phyloP scores from a whole-genome alignment of 169 alveolate species.

The Perkinsus olseni region DNA sequence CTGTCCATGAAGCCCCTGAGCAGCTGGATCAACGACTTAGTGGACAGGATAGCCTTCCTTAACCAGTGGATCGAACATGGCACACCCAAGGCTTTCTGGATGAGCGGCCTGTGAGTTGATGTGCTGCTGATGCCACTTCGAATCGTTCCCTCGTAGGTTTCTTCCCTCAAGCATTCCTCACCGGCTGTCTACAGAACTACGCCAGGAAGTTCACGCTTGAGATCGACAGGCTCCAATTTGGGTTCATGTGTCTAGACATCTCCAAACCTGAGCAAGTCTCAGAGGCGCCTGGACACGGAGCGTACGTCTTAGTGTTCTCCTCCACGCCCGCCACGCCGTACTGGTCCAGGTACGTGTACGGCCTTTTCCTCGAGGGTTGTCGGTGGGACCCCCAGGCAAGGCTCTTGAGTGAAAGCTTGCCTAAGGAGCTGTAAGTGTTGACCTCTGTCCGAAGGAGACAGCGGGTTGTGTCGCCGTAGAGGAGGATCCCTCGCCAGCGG shows the following conservation, averaged over 20 bases:
- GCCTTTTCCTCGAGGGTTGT: constrained; percentile 73
- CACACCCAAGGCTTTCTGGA: constrained; percentile 62
- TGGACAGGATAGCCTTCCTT: constrained; percentile 56
- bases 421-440: constrained; percentile 51
- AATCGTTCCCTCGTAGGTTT: constrained; percentile 4
- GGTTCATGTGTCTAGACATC: constrained; percentile 45
- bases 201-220: constrained; percentile 67
- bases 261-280: constrained; percentile 38
- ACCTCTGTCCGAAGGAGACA: background rate
- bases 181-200: constrained; percentile 66
- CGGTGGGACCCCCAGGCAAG: constrained; percentile 55
- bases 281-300: constrained; percentile 61
- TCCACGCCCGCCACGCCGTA: background rate
- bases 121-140: background rate
- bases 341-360: constrained; percentile 46
- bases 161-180: constrained; percentile 76
- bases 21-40: constrained; percentile 71
- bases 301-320: background rate
- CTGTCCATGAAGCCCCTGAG: constrained; percentile 72
- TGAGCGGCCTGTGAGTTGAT: constrained; percentile 44
- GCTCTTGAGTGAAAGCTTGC: constrained; percentile 50
- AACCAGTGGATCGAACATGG: constrained; percentile 57
- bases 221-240: constrained; percentile 65
- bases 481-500: background rate
- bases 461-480: background rate